These are phyloP conservation scores for Pleoardoris graminearum DNA, from an alignment of 2,329 filamentous ascomycete genomes.

Conservation along the genomic window DNA sequence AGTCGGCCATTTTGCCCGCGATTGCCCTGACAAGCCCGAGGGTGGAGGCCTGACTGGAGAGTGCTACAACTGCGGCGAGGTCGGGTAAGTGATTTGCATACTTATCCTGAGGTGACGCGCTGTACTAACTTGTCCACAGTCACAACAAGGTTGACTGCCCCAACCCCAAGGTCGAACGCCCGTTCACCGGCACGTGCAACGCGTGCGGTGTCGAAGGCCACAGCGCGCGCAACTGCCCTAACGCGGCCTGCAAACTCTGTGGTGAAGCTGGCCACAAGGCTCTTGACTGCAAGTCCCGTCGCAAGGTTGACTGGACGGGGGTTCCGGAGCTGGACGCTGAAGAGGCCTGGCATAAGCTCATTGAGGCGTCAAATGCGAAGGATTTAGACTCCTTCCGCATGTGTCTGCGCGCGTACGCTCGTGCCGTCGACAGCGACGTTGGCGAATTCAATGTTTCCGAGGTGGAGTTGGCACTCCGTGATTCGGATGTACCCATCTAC, in stretches of 20 bases:
- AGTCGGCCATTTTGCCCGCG: constrained; percentile 52
- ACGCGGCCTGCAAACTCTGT: constrained; percentile 61
- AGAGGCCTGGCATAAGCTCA: constrained; percentile 56
- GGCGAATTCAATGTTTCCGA: constrained; percentile 49
- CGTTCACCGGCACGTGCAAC: constrained; percentile 63
- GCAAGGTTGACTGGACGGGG: constrained; percentile 38
- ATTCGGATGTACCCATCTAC: constrained; percentile 52
- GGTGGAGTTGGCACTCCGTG: constrained; percentile 57
- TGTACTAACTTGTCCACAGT: not conserved
- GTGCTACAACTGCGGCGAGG: constrained; percentile 65
- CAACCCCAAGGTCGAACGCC: constrained; percentile 57
- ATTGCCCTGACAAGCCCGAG: constrained; percentile 52
- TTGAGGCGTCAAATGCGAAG: constrained; percentile 52
- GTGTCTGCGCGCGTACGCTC: constrained; percentile 54
- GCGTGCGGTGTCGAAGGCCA: constrained; percentile 60
- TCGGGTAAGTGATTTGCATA: constrained; percentile 39
- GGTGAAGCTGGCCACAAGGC: constrained; percentile 54
- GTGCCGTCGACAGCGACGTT: constrained; percentile 41
- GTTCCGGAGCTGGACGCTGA: constrained; percentile 53
- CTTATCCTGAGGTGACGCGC: too few relatives aligned
- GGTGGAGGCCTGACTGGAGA: constrained; percentile 46
- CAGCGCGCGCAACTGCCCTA: constrained; percentile 66
- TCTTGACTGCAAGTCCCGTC: constrained; percentile 52
- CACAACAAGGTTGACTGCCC: constrained; percentile 67
- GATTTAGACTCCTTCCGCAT: constrained; percentile 56